A percentile compares a stretch with the other conserved stretches of the same genome.
Conservation (phyloP, 1,284 basidiomycete species). For the Mycosarcoma mackinlayi region DNA sequence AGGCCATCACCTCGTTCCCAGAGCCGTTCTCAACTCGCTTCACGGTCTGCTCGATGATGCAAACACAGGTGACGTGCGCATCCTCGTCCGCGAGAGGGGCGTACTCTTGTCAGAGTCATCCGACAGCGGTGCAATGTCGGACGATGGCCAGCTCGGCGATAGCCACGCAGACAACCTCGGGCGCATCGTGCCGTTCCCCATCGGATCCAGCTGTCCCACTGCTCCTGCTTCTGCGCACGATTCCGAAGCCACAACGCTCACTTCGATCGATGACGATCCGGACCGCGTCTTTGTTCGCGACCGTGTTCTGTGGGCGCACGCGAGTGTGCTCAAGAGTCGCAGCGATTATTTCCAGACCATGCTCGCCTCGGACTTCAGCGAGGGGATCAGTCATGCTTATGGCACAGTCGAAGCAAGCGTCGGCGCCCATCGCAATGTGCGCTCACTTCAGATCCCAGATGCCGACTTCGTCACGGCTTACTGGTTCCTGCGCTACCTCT, state of each 20-base stretch:
- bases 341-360: constrained; percentile 85
- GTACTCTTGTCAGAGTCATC: constrained; percentile 19
- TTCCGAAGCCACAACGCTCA: constrained; percentile 13
- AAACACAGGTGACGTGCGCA: constrained; percentile 63
- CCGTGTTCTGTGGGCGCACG: constrained; percentile 80
- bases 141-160: constrained; percentile 10
- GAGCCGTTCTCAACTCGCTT: constrained; percentile 48
- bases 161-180: neutral
- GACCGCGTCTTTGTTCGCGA: constrained; percentile 60
- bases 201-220: constrained; percentile 21
- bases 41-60: constrained; percentile 58
- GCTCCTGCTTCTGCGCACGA: constrained; percentile 11
- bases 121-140: constrained; percentile 6
- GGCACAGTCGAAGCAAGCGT: constrained; percentile 7
- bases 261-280: constrained; percentile 16
- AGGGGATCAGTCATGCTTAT: constrained; percentile 45
- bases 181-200: constrained; percentile 30
- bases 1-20: constrained; percentile 51
- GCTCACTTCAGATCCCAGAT: constrained; percentile 79
- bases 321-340: constrained; percentile 69
- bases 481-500: constrained; percentile 83
- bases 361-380: constrained; percentile 75
- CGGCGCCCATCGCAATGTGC: constrained; percentile 32
- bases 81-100: constrained; percentile 63
- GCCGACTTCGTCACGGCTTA: constrained; percentile 84